phyloP scores from a whole-genome alignment of 2,329 filamentous ascomycete species.

The Fusarium zealandicum region DNA sequence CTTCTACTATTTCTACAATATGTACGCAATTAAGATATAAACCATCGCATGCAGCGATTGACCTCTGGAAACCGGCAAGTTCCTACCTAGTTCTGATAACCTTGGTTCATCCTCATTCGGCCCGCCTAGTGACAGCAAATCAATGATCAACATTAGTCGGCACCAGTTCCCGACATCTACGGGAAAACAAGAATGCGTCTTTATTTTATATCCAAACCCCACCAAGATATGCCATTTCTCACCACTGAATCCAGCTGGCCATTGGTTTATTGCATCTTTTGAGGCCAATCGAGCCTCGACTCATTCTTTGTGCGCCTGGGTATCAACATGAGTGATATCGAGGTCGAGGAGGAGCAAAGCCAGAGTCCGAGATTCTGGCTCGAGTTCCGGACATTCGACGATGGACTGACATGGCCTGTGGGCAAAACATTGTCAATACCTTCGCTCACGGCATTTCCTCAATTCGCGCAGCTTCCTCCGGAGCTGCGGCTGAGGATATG shows the following conservation, averaged over 20 bases:
- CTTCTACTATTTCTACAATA: not conserved
- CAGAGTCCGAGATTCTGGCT: conserved; percentile 51
- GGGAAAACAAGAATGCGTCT: conserved; percentile 24
- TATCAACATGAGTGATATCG: conserved; percentile 32
- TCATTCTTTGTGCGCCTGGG: too few species aligned
- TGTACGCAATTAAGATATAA: too few species aligned
- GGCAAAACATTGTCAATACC: conserved; percentile 8
- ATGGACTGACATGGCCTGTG: conserved; percentile 46
- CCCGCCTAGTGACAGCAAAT: conserved; percentile 5
- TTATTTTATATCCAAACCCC: conserved; percentile 20
- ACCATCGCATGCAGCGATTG: not conserved
- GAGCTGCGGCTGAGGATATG: conserved; percentile 60
- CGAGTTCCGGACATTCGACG: conserved; percentile 54
- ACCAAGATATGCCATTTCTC: not conserved
- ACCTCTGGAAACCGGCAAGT: too few species aligned
- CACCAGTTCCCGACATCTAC: conserved; percentile 13
- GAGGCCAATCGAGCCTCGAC: conserved; percentile 7
- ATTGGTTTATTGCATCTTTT: not conserved
- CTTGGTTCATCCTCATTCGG: not conserved
- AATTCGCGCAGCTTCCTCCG: conserved; percentile 52
- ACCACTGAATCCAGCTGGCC: not conserved
- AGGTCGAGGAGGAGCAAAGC: conserved; percentile 37
- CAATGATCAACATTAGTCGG: conserved; percentile 17
- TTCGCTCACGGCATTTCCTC: conserved; percentile 42
- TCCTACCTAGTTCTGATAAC: too few species aligned